Base-by-base conservation (phyloP, 768 basidiomycete genomes). In the Atractiella rhizophila region DNA sequence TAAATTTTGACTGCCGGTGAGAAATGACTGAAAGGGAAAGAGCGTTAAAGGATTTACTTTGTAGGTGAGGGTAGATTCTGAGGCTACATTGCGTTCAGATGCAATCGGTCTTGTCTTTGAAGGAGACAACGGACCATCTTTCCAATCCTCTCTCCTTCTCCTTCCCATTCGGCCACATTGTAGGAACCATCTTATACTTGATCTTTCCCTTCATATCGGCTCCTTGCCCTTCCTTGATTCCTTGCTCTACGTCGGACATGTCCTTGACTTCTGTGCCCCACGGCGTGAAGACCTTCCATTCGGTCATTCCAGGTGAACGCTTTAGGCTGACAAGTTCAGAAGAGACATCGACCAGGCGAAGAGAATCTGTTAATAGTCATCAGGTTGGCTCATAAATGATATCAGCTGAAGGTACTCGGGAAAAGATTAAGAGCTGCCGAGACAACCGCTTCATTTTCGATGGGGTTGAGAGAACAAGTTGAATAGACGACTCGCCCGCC, bases 401-500 rank as follows among this genome's bases (percentile, higher is more conserved):
- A 31, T 11, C 24, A 30, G 16, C 11, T 11, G 6, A 29, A 56
- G 64, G 28, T 30, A 76, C 83, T 78, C 19, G 71, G 67, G 45
- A 74, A 69, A 1, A 64, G 58, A 44, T 69, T 70, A 28, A 96
- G 64, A 0, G 80, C 83, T 32, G 77, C 74, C 1, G 80, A 76
- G 26, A 96, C 64, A 46, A 96, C 88, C 7, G 91, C 82, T 57
- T 98, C 91, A 56, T 98, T 94, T 60, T 98, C 91, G 11, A 83
- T 68, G 1, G 91, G 91, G 57, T 96, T 96, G 49, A 96, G 64
- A 0, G 86, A 94, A 54, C 91, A 96, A 0, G 91, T 98, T 5
- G 91, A 96, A 57, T 96, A 98, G 15, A 96, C 86, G 46, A 96
- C 76, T 27, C 78, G 73, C 7, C 86, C 88, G n/a, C 73, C 69